Evolutionary conservation across 1,284 basidiomycete genomes (phyloP), one percentile per base, ranked within the genome.

Genomic region (Austroboletus olivaceoglutinosus): DNA sequence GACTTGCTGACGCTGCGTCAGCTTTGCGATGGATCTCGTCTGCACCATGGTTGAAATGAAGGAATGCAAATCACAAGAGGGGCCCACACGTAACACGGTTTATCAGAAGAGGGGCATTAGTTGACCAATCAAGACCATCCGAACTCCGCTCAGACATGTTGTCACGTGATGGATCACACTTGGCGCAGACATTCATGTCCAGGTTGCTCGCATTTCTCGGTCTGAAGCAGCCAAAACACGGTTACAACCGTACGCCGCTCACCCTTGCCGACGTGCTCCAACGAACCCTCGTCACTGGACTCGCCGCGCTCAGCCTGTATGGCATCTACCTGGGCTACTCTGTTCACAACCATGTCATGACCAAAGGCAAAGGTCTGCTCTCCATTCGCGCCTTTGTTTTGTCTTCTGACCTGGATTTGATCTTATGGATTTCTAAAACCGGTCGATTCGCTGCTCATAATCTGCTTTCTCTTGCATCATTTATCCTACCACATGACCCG

Each of bases 241-340:
- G 33, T 34, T 55, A 53, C 44, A 62, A 47, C 23, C 54, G 67
- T 31, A 40, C 52, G 12, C 47, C 58, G 0, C 53, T 68, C 33
- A 58, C 66, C 13, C 53, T 70, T 27, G 39, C 63, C 11, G 66
- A 68, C 27, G 19, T 68, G 39, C 54, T 68, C 18, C 69, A 68
- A 41, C 64, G 66, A 10, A 62, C 64, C 21, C 11, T 70, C 23
- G 64, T 68, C 46, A 56, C 55, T 6, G 66, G 66, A 29, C 68
- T 68, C 22, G 55, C 62, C 19, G 57, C 40, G 18, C 56, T 68
- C 40, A 59, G 55, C 16, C 29, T 67, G 10, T 70, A 68, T 34
- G 66, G 66, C 29, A 8, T 70, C n/a, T 67, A 67, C 47, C 44
- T 70, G 30, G 69, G 67, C 10, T 69, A 64, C 47, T 60, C 60